These are phyloP conservation scores for Geotrichum europaeum DNA, from an alignment of 1,139 yeast species.

Conservation along the genomic window DNA sequence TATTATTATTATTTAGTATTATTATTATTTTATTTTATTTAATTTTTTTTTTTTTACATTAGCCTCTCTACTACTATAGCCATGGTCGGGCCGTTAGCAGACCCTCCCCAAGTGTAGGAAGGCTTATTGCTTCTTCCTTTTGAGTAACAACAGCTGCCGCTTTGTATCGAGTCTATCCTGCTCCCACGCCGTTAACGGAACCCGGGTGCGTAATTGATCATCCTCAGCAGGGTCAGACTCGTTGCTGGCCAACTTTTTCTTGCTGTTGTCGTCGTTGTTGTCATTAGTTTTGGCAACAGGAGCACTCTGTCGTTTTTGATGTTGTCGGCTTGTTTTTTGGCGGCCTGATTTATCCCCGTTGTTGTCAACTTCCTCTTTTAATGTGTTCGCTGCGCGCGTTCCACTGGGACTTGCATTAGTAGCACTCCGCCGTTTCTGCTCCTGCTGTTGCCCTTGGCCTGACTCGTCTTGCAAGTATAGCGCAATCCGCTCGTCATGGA, in stretches of 20 bases:
- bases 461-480: conserved; percentile 57
- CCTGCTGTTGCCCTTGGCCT: conserved; percentile 5
- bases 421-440: background rate
- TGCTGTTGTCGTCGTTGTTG: background rate
- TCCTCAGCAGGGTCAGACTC: background rate
- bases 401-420: background rate
- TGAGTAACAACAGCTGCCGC: background rate
- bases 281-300: background rate
- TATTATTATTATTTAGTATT: too few species aligned
- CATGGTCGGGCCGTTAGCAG: too few species aligned
- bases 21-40: too few species aligned
- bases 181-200: conserved; percentile 13
- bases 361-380: background rate
- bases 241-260: background rate
- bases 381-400: background rate
- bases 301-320: background rate
- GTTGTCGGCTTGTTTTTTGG: background rate
- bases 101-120: background rate
- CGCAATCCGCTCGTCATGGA: conserved; percentile 62
- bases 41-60: too few species aligned
- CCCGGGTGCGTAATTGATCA: background rate
- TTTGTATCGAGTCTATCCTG: conserved; percentile 6
- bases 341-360: background rate
- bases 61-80: too few species aligned
- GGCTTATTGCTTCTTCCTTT: background rate